These are phyloP conservation scores for Berkeleyomyces rouxiae DNA, from an alignment of 2,329 filamentous ascomycete species.

Conservation along the genomic window DNA sequence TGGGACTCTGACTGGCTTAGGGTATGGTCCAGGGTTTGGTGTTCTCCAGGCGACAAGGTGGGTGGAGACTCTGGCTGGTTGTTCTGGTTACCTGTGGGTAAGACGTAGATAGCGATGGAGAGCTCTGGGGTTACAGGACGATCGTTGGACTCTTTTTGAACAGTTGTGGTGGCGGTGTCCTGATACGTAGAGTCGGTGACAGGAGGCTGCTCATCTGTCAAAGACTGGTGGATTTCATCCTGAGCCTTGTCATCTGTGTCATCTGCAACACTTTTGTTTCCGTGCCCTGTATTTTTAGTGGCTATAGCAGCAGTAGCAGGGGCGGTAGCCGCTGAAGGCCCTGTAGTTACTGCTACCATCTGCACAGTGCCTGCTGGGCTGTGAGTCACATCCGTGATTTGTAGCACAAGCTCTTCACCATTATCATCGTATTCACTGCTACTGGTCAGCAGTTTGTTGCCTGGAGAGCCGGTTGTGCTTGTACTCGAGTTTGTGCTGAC, in stretches of 20 bases:
- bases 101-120: neutral
- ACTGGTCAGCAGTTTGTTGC: neutral
- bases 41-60: neutral
- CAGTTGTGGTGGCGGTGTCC: too few species aligned
- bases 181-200: too few species aligned
- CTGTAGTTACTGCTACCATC: slow-evolving; percentile 2
- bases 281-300: slow-evolving; percentile 15
- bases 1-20: neutral
- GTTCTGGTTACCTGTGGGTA: neutral
- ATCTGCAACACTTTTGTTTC: slow-evolving; percentile 24
- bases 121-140: too few species aligned
- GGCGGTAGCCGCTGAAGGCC: neutral
- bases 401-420: neutral
- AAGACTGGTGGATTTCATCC: too few species aligned
- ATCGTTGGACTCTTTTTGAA: too few species aligned
- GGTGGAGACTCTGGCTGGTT: slow-evolving; percentile 2
- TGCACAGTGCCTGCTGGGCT: slow-evolving; percentile 13
- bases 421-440: neutral
- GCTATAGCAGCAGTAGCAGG: neutral
- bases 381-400: slow-evolving; percentile 1
- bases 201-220: too few species aligned
- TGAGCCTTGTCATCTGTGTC: slow-evolving; percentile 12
- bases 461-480: neutral
- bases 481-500: neutral
- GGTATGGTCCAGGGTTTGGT: neutral